Evolutionary conservation across 176 grass and related monocot genomes (phyloP), one percentile per base, ranked within the genome.

Genomic region (Oryza meyeriana): DNA sequence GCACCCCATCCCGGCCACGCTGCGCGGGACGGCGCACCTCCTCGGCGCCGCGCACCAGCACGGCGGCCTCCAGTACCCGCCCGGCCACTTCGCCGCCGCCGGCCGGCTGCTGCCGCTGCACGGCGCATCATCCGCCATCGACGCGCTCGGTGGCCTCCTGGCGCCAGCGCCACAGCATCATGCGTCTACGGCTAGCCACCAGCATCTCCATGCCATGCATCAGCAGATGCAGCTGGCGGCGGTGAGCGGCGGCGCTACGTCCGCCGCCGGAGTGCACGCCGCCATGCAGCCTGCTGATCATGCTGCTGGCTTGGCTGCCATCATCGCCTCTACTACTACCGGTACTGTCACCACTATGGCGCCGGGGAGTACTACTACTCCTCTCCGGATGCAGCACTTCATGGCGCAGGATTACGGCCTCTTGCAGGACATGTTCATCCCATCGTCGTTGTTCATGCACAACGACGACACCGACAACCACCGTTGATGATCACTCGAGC

Each of bases 391-490:
- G 76, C 83, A 94, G 86, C 83, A 91, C 80, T 71, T 91, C 75
- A 87, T 90, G 88, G 62, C 62, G 61, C 88, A 75, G 61, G 90
- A 95, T 80, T 91, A 98, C 20, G 93, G 93, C 8, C 91, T 99
- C 38, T 57, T 99, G 65, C 93, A 99, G 83, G 96, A 99, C 92
- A 93, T 95, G 83, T 61, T 94, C 41, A 61, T 44, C 3, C 89
- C 96, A 26, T 85, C 93, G 65, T 83, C 93, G 65, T 89, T 95
- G 65, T 89, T 95, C 78, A 59, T 81, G 41, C 81, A 84, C 61
- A 85, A 29, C 78, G 28, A 76, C 39, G 47, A 22, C 38, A 79
- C 10, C 47, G 48, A 3, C 67, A 47, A 39, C 30, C 64, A 52
- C 82, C 72, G 17, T 55, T 84, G 71, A 85, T 85, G 44, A 47